These are phyloP conservation scores for Alternaria sp. DNA, from an alignment of 2,329 filamentous ascomycete species.

Conservation along the genomic window DNA sequence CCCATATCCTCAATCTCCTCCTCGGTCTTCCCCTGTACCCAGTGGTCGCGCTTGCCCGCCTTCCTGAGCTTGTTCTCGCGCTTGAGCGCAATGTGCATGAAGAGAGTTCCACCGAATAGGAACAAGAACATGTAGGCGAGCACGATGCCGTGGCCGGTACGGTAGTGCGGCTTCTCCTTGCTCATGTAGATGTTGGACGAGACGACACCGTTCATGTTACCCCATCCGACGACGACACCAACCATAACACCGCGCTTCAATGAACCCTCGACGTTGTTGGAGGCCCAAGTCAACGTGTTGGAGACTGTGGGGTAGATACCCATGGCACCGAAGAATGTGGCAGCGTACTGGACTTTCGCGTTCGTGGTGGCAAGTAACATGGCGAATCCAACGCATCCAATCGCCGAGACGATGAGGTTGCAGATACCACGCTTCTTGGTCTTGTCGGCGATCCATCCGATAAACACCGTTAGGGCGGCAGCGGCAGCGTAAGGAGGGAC, in stretches of 20 bases:
- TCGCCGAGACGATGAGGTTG: constrained; percentile 73
- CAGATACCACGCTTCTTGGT: constrained; percentile 76
- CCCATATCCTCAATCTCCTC: constrained; percentile 71
- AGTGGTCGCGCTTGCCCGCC: constrained; percentile 69
- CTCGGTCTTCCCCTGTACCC: constrained; percentile 68
- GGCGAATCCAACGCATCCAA: constrained; percentile 79
- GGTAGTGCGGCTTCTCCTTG: constrained; percentile 68
- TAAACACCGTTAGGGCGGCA: constrained; percentile 69
- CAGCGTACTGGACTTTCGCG: constrained; percentile 77
- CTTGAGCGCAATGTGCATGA: constrained; percentile 68
- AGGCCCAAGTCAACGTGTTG: constrained; percentile 86
- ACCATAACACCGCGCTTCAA: constrained; percentile 90
- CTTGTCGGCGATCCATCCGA: constrained; percentile 79
- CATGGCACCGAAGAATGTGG: constrained; percentile 81
- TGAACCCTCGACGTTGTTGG: constrained; percentile 90
- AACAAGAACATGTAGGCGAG: constrained; percentile 75
- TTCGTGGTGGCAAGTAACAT: constrained; percentile 74
- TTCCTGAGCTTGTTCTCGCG: constrained; percentile 72
- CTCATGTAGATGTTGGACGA: constrained; percentile 77
- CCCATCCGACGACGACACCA: constrained; percentile 88
- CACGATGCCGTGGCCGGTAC: constrained; percentile 75
- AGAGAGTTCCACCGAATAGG: constrained; percentile 71
- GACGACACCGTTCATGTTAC: constrained; percentile 89
- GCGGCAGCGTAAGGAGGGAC: constrained; percentile 79
- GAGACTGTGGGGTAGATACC: constrained; percentile 89